A percentile compares a stretch with the other conserved stretches of the same genome.
phyloP scores from a whole-genome alignment of 352 stramenopile genomes.

The Phytophthora litchii region DNA sequence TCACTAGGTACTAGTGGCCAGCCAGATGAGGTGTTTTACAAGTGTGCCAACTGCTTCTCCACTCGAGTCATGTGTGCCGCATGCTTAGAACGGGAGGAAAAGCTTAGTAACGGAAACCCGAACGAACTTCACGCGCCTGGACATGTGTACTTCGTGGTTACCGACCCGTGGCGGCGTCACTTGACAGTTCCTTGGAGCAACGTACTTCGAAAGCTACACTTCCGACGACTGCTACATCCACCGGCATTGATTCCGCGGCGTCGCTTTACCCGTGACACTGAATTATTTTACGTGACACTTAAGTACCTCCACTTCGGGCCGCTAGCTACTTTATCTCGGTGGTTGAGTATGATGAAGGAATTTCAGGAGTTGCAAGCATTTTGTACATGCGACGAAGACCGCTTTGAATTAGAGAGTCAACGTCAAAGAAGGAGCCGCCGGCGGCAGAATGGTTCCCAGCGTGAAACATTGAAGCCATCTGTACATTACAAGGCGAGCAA shows the following conservation, averaged over 20 bases:
- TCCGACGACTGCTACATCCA: constrained; percentile 50
- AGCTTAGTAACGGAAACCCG: constrained; percentile 42
- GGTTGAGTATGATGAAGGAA: constrained; percentile 60
- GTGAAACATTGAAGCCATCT: constrained; percentile 46
- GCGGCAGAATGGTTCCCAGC: constrained; percentile 19
- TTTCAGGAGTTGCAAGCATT: constrained; percentile 68
- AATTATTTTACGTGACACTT: constrained; percentile 71
- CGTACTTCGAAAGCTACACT: constrained; percentile 36
- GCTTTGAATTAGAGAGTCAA: constrained; percentile 43
- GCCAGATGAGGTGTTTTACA: constrained; percentile 52
- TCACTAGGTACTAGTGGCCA: constrained; percentile 21
- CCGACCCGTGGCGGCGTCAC: constrained; percentile 45
- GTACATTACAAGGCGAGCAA: constrained; percentile 70
- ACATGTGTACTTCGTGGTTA: constrained; percentile 72
- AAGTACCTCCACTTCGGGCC: constrained; percentile 72
- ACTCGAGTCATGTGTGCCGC: constrained; percentile 50
- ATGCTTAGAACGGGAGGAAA: constrained; percentile 63
- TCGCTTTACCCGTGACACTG: constrained; percentile 53
- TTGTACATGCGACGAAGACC: constrained; percentile 66
- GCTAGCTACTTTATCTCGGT: constrained; percentile 56
- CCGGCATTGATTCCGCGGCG: constrained; percentile 63
- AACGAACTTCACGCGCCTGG: constrained; percentile 61
- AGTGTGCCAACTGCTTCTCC: constrained; percentile 67
- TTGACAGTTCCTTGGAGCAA: constrained; percentile 30
- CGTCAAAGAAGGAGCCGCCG: constrained; percentile 19